Conservation (phyloP, 1,139 yeast species). For the Kazachstania sp. region DNA sequence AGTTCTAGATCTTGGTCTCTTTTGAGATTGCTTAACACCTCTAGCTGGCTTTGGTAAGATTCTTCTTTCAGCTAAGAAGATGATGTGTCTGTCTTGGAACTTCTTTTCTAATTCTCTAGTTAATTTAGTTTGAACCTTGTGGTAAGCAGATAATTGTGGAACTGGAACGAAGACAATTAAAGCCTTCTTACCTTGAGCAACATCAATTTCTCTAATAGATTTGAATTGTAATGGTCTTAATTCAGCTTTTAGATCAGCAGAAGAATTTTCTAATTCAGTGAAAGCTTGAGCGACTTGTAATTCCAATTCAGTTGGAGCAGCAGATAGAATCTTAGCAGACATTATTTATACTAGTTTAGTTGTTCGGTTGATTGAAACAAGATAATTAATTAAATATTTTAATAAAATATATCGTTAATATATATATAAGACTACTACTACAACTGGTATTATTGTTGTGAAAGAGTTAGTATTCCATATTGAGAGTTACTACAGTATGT, state of each 20-base stretch:
- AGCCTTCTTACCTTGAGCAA: conserved; percentile 98
- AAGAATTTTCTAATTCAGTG: conserved; percentile 89
- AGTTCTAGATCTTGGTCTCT: conserved; percentile 99
- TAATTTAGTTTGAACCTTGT: conserved; percentile 94
- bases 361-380: not conserved
- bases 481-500: too few species aligned
- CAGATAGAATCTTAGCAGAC: conserved; percentile 74
- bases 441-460: too few species aligned
- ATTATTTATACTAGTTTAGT: conserved; percentile 1
- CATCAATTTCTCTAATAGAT: conserved; percentile 96
- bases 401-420: too few species aligned
- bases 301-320: conserved; percentile 95
- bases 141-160: conserved; percentile 88
- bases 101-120: conserved; percentile 99
- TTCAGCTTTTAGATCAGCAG: conserved; percentile 93
- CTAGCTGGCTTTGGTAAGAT: conserved; percentile 95
- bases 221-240: conserved; percentile 98
- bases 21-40: conserved; percentile 86
- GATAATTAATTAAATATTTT: too few species aligned
- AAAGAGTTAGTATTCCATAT: too few species aligned
- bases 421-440: too few species aligned
- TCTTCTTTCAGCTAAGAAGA: conserved; percentile 99
- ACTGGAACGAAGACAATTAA: conserved; percentile 97
- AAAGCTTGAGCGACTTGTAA: conserved; percentile 99
- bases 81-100: conserved; percentile 99